These are phyloP conservation scores for Sphaerulina musiva DNA, from an alignment of 2,329 filamentous ascomycete genomes.

Conservation along the genomic window DNA sequence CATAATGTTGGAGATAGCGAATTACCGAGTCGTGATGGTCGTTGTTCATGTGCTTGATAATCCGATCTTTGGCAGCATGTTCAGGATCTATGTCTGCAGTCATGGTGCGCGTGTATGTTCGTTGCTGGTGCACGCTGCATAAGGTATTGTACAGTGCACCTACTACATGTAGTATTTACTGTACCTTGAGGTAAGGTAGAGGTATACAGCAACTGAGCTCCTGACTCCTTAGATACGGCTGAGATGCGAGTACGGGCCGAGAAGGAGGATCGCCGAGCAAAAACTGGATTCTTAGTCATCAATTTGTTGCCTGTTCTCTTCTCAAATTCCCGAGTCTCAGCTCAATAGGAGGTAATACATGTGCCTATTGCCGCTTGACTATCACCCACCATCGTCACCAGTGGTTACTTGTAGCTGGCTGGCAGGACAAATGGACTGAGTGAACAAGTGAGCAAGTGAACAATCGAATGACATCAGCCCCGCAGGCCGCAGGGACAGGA, in stretches of 20 bases:
- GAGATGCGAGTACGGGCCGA: no score
- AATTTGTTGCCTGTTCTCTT: no score
- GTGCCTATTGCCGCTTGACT: background rate
- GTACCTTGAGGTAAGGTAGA: no score
- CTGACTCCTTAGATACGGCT: no score
- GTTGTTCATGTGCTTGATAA: slow-evolving; percentile 79
- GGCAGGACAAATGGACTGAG: background rate
- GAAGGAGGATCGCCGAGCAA: no score
- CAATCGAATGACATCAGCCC: slow-evolving; percentile 1
- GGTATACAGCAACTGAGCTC: no score
- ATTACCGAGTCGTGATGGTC: slow-evolving; percentile 69
- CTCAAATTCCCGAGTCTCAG: no score
- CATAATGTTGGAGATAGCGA: slow-evolving; percentile 71
- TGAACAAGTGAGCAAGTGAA: background rate
- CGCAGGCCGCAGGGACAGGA: background rate
- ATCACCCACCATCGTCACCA: background rate
- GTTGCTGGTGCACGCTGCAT: background rate
- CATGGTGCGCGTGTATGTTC: background rate
- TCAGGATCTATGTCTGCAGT: slow-evolving; percentile 23
- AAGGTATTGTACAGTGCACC: background rate
- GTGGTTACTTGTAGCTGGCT: background rate
- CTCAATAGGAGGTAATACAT: no score
- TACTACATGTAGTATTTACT: background rate
- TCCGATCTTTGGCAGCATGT: slow-evolving; percentile 48
- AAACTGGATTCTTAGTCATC: no score